Base-by-base conservation (phyloP, 257 asterid genomes). In the Nicotiana tomentosiformis region DNA sequence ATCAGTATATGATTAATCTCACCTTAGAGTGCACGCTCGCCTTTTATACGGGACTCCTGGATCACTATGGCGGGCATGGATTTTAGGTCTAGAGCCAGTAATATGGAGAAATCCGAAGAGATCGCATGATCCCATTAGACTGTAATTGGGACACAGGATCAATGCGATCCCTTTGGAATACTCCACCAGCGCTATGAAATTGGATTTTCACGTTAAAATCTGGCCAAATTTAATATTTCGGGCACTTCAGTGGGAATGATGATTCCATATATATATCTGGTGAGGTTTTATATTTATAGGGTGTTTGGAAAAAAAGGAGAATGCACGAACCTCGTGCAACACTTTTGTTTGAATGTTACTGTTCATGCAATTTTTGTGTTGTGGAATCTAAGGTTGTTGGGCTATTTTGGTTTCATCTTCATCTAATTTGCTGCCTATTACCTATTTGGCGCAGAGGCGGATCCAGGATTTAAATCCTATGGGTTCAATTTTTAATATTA, bases 91-190 rank as follows among this genome's bases (percentile, higher is more conserved):
- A 79, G 77, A 58, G 84, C 83, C 30, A 69, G 10, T 20, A 62
- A 43, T 3, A 23, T 84, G 86, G 84, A 81, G 77, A 80, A 84
- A 80, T 84, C 84, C 84, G 15, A 84, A 84, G 84, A 61, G 86
- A 80, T 84, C 68, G 84, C 86, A 84, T 84, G 86, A 84, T 84
- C 86, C 81, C 46, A 79, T 76, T 29, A 9, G 61, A 8, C 49
- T 7, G 3, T 7, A 55, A 17, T 23, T 33, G 66, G 53, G 17
- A 14, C 55, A 30, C 78, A 33, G 80, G 86, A 84, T 84, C 86
- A 84, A 84, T 84, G 93, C 93, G 93, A 90, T 90, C 93, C 92
- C 93, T 89, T 89, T 89, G 93, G 93, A 90, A 88, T 79, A 55
- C 62, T 84, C 84, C 86, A 84, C 66, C 81, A 68, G 83, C 84